Evolutionary conservation across 805 yeast species (phyloP).

Genomic region (Candida sithepensis): DNA sequence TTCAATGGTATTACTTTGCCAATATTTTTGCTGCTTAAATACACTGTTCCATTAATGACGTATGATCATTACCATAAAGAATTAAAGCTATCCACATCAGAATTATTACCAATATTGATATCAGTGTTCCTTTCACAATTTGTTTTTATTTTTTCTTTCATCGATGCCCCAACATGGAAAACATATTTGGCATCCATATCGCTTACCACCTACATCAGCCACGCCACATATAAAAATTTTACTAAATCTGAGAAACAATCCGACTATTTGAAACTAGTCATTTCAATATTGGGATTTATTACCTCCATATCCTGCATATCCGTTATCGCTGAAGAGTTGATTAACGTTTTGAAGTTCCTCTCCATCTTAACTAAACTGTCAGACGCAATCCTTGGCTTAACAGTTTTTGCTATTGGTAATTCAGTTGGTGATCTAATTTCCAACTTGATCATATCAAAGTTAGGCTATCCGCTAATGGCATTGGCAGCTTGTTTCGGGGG

Average conservation of each 20-base stretch:
- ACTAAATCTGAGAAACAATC: constrained; percentile 18
- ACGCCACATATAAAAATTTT: constrained; percentile 17
- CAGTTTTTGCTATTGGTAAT: constrained; percentile 89
- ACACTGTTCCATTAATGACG: constrained; percentile 24
- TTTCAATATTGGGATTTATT: constrained; percentile 57
- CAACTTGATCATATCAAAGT: constrained; percentile 70
- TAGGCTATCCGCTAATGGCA: constrained; percentile 88
- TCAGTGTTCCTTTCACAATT: constrained; percentile 21
- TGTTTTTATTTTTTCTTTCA: constrained; percentile 18
- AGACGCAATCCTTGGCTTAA: constrained; percentile 80
- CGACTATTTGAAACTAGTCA: constrained; percentile 17
- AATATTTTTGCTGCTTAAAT: constrained; percentile 14
- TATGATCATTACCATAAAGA: constrained; percentile 19
- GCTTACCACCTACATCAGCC: constrained; percentile 1
- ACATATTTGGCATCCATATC: constrained; percentile 10
- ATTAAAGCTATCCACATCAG: constrained; percentile 17
- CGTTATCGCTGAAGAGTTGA: constrained; percentile 64
- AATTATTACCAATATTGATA: constrained; percentile 15
- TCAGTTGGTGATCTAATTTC: constrained; percentile 88
- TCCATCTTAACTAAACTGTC: constrained; percentile 59
- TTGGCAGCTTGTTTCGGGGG: constrained; percentile 96
- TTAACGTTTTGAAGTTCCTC: constrained; percentile 56
- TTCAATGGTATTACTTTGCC: constrained; percentile 18
- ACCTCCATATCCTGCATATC: constrained; percentile 69
- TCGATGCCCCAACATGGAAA: constrained; percentile 13